Percentiles rank a stretch among this genome's conserved stretches.
phyloP scores from a whole-genome alignment of 2,329 filamentous ascomycete genomes.

The Ustulina deusta region DNA sequence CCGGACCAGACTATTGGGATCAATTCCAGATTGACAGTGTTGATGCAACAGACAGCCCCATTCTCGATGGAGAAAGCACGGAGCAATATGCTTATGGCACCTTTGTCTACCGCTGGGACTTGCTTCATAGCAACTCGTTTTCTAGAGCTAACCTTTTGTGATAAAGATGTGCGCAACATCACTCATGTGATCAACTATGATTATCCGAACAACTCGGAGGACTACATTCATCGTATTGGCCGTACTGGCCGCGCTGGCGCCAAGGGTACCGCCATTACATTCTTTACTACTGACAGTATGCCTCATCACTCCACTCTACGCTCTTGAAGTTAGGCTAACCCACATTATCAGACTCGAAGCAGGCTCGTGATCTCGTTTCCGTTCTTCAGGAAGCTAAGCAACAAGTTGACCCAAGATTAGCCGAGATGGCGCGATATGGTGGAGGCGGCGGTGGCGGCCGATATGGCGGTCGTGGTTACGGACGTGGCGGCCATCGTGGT shows the following conservation, averaged over 20 bases:
- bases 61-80: slow-evolving; percentile 66
- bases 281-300: slow-evolving; percentile 99
- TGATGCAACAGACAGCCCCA: slow-evolving; percentile 71
- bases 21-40: slow-evolving; percentile 65
- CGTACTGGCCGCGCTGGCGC: slow-evolving; percentile 96
- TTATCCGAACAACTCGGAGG: slow-evolving; percentile 98
- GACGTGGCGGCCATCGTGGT: slow-evolving; percentile 64
- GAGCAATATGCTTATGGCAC: slow-evolving; percentile 64
- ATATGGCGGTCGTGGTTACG: slow-evolving; percentile 75
- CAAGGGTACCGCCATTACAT: slow-evolving; percentile 94
- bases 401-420: slow-evolving; percentile 94
- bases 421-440: slow-evolving; percentile 94
- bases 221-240: slow-evolving; percentile 97
- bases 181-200: slow-evolving; percentile 99
- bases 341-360: slow-evolving; percentile 77
- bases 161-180: slow-evolving; percentile 99
- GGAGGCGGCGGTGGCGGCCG: slow-evolving; percentile 84
- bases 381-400: slow-evolving; percentile 98
- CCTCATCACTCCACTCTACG: slow-evolving; percentile 3
- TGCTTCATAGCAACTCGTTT: slow-evolving; percentile 68
- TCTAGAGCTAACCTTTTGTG: slow-evolving; percentile 80
- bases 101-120: slow-evolving; percentile 69
- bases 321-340: slow-evolving; percentile 52
- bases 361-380: slow-evolving; percentile 94
- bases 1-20: slow-evolving; percentile 63